Conservation (phyloP, 495 filamentous ascomycete species). For the Extremus antarcticus region DNA sequence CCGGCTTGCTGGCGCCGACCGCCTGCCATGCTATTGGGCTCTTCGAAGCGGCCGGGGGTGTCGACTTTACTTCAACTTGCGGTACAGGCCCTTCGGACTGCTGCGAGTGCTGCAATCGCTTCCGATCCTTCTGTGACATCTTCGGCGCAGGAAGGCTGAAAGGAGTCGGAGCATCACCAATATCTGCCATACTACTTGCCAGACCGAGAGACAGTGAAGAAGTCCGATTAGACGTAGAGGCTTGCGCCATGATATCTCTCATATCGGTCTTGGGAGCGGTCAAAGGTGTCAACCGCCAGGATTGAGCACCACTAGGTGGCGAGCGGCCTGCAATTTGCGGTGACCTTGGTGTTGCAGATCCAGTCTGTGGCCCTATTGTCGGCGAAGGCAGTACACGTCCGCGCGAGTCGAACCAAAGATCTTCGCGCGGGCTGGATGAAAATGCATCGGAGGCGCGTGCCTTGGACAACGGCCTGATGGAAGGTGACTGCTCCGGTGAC, state of each 20-base stretch:
- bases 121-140: slow-evolving; percentile 82
- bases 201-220: slow-evolving; percentile 70
- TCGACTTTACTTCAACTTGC: slow-evolving; percentile 38
- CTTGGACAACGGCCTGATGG: slow-evolving; percentile 7
- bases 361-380: slow-evolving; percentile 9
- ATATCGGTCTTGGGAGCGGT: slow-evolving; percentile 58
- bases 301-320: slow-evolving; percentile 26
- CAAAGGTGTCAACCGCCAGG: slow-evolving; percentile 53
- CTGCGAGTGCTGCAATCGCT: slow-evolving; percentile 55
- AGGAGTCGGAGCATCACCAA: neutral
- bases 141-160: slow-evolving; percentile 34
- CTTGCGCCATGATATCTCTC: slow-evolving; percentile 74
- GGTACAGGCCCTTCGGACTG: slow-evolving; percentile 23
- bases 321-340: slow-evolving; percentile 9
- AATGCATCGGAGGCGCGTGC: slow-evolving; percentile 7
- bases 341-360: slow-evolving; percentile 8
- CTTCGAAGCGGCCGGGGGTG: slow-evolving; percentile 32
- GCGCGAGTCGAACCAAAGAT: slow-evolving; percentile 27
- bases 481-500: slow-evolving; percentile 8
- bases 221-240: slow-evolving; percentile 42
- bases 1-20: slow-evolving; percentile 24
- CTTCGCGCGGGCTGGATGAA: slow-evolving; percentile 13
- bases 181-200: slow-evolving; percentile 13
- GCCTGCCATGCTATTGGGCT: slow-evolving; percentile 62
- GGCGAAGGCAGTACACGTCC: slow-evolving; percentile 27